Base-by-base conservation (phyloP, 257 asterid genomes). In the Verbascum thapsus region DNA sequence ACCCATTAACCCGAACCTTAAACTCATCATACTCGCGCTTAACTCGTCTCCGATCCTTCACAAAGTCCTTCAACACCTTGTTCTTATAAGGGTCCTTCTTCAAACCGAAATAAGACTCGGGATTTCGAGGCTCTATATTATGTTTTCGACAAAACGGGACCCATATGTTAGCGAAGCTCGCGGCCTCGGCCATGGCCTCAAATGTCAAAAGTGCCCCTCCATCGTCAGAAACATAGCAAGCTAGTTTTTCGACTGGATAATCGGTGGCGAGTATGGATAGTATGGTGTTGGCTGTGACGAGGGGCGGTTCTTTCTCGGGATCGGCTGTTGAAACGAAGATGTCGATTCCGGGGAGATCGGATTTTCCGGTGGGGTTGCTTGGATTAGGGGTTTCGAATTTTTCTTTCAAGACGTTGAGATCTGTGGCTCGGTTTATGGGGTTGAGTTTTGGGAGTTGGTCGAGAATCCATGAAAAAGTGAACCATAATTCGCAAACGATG, bases 181-280 rank as follows among this genome's bases (percentile, higher is more conserved):
- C 90, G 22, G 90, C 90, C 38, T 83, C 86, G 18, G 90, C 90
- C 90, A 83, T 83, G 63, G 89, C 89, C 72, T 83, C 89, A 47
- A 83, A 83, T 4, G 85, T 83, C 66, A 83, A 71, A 61, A 83
- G 84, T 16, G 89, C 86, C 41, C 86, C 89, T 43, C 89, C 85
- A 53, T 83, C 89, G 19, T 83, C 89, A 23, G 89, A 83, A 51
- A 80, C 85, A 35, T 83, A 83, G 63, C 86, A 80, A 19, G 90
- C 79, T 8, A 83, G 84, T 68, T 83, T 83, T 53, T 83, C 86
- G 10, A 83, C 90, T 3, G 90, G 90, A 64, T 78, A 83, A 70
- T 80, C 85, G 7, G 82, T 74, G 13, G 90, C 82, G 49, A 83
- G 63, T 38, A 83, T 80, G 23, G 90, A 83, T 32, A 83, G 49